Conservation (phyloP, 352 stramenopile genomes). For the Globisporangium radiosum region DNA sequence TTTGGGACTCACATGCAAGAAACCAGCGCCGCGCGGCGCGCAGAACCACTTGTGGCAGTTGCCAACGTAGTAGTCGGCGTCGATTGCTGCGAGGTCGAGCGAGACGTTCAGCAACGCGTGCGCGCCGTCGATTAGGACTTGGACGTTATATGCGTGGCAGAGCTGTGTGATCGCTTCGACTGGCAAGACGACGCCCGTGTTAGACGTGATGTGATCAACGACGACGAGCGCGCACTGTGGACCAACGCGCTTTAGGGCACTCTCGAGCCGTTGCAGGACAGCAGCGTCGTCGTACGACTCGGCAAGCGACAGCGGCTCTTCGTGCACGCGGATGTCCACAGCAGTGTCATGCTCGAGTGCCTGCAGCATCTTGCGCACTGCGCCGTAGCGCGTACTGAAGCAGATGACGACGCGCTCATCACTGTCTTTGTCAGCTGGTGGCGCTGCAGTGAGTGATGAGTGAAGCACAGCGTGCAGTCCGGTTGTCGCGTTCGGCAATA, state of each 20-base stretch:
- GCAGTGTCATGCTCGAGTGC: constrained; percentile 16
- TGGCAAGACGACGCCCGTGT: constrained; percentile 87
- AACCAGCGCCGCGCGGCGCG: constrained; percentile 78
- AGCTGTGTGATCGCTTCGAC: constrained; percentile 66
- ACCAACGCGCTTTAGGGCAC: constrained; percentile 25
- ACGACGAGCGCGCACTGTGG: constrained; percentile 59
- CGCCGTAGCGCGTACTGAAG: constrained; percentile 87
- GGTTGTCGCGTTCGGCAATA: constrained; percentile 87
- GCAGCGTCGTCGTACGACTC: constrained; percentile 54
- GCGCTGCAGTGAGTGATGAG: constrained; percentile 26
- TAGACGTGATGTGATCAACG: constrained; percentile 92
- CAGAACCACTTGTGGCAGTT: constrained; percentile 96
- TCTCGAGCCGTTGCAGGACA: constrained; percentile 32
- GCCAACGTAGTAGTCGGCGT: constrained; percentile 89
- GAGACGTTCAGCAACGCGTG: constrained; percentile 83
- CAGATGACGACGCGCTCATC: constrained; percentile 43
- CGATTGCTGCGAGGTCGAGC: constrained; percentile 57
- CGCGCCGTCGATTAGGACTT: constrained; percentile 89
- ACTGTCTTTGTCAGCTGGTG: background rate
- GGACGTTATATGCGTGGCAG: constrained; percentile 39
- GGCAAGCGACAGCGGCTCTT: constrained; percentile 55
- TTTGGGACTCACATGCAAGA: constrained; percentile 71
- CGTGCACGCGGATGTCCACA: constrained; percentile 24
- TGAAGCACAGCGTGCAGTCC: constrained; percentile 84
- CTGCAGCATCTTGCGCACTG: constrained; percentile 90